phyloP scores from a whole-genome alignment of 805 yeast genomes.

The Suhomyces sp. region DNA sequence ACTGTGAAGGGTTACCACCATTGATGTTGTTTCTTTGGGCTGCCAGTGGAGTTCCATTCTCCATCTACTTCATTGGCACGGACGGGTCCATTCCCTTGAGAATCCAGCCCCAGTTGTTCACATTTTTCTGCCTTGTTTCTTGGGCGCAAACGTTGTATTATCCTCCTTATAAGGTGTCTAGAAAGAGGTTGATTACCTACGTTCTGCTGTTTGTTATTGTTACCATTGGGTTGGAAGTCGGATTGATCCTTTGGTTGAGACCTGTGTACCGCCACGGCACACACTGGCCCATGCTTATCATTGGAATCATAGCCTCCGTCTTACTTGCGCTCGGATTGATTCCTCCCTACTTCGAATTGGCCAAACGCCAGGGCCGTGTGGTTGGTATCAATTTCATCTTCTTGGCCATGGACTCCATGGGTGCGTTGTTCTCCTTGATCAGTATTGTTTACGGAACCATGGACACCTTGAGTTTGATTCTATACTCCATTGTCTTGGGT shows the following conservation, averaged over 20 bases:
- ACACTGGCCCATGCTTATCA: conserved; percentile 75
- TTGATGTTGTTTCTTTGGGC: conserved; percentile 84
- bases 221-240: conserved; percentile 64
- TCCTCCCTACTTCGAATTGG: conserved; percentile 86
- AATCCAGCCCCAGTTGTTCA: conserved; percentile 85
- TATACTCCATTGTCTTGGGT: conserved; percentile 70
- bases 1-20: conserved; percentile 86
- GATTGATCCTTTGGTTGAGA: conserved; percentile 68
- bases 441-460: conserved; percentile 54
- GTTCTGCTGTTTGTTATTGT: conserved; percentile 40
- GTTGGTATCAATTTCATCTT: conserved; percentile 87
- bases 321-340: conserved; percentile 73
- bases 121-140: conserved; percentile 62
- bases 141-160: conserved; percentile 63
- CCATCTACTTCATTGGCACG: conserved; percentile 74
- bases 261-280: conserved; percentile 50
- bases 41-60: conserved; percentile 75
- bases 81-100: conserved; percentile 74
- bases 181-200: conserved; percentile 33
- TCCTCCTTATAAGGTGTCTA: conserved; percentile 58
- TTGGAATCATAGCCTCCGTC: conserved; percentile 80
- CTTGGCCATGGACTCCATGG: conserved; percentile 69
- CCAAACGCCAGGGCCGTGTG: conserved; percentile 77
- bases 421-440: conserved; percentile 74
- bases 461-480: conserved; percentile 77